Evolutionary conservation across 495 filamentous ascomycete genomes (phyloP).

Genomic region (Trichoderma orchidacearum): DNA sequence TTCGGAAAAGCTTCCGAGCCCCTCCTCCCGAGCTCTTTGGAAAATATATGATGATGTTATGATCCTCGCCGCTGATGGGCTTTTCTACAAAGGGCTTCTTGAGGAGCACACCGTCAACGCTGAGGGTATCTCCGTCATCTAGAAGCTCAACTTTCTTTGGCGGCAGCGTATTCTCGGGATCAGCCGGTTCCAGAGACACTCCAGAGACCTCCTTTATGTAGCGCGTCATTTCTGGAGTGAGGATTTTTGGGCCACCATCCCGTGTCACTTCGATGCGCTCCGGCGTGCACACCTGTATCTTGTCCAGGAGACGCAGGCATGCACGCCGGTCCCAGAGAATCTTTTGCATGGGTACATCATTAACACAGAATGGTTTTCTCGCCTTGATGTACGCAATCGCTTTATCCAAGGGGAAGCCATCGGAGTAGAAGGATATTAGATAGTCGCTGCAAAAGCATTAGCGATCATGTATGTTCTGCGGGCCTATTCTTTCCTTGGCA

Average conservation of each 20-base stretch:
- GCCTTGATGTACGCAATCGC: slow-evolving; percentile 87
- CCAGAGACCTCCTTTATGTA: slow-evolving; percentile 69
- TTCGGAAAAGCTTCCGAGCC: slow-evolving; percentile 83
- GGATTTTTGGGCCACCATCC: slow-evolving; percentile 75
- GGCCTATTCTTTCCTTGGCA: neutral
- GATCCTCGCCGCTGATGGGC: slow-evolving; percentile 93
- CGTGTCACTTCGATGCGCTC: slow-evolving; percentile 84
- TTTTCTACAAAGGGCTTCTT: slow-evolving; percentile 97
- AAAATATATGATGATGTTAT: slow-evolving; percentile 98
- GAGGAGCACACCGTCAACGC: slow-evolving; percentile 69
- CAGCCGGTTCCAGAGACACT: slow-evolving; percentile 59
- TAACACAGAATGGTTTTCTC: slow-evolving; percentile 91
- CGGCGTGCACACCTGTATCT: slow-evolving; percentile 78
- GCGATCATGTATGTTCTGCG: neutral
- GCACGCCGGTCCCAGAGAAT: slow-evolving; percentile 91
- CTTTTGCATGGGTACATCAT: slow-evolving; percentile 96
- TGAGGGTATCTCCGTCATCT: slow-evolving; percentile 75
- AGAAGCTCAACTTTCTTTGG: slow-evolving; percentile 65
- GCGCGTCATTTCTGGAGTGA: slow-evolving; percentile 61
- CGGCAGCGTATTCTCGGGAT: slow-evolving; percentile 50
- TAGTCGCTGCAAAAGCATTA: slow-evolving; percentile 51
- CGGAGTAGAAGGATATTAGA: slow-evolving; percentile 93
- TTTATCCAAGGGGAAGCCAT: slow-evolving; percentile 94
- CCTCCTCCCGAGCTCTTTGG: slow-evolving; percentile 74
- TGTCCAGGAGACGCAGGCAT: slow-evolving; percentile 76